Conservation (phyloP, 495 filamentous ascomycete species). For the Rhizodiscina lignyota region DNA sequence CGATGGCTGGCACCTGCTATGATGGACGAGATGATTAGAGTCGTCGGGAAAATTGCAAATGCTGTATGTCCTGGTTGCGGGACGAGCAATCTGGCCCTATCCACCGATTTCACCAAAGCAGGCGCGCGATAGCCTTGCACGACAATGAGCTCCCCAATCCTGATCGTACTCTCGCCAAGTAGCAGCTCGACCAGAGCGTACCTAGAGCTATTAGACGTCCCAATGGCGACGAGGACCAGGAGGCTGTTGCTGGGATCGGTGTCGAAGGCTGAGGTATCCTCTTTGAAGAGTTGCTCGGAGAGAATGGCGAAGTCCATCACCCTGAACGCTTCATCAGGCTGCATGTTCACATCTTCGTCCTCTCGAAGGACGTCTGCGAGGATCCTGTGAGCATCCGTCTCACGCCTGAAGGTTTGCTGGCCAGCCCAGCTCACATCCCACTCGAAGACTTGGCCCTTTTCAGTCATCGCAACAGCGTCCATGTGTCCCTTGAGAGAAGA, state of each 20-base stretch:
- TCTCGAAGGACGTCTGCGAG: background rate
- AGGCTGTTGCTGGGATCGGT: constrained; percentile 6
- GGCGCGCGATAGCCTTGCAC: constrained; percentile 44
- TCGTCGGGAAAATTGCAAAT: constrained; percentile 64
- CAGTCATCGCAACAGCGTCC: constrained; percentile 60
- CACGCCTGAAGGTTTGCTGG: constrained; percentile 35
- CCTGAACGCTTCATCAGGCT: constrained; percentile 18
- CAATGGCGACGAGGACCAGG: constrained; percentile 12
- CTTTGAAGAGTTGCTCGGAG: constrained; percentile 7
- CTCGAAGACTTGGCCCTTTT: constrained; percentile 53
- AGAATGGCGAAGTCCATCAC: constrained; percentile 29
- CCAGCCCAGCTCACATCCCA: constrained; percentile 84
- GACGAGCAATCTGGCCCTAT: constrained; percentile 49
- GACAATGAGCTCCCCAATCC: constrained; percentile 45
- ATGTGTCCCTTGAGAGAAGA: constrained; percentile 65
- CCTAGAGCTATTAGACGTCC: constrained; percentile 1
- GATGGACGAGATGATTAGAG: constrained; percentile 60
- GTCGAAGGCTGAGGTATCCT: constrained; percentile 10
- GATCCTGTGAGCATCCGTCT: constrained; percentile 22
- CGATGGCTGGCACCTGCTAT: constrained; percentile 37
- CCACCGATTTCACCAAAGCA: constrained; percentile 23
- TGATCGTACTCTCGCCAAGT: constrained; percentile 6
- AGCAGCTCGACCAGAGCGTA: constrained; percentile 26
- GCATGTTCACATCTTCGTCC: background rate
- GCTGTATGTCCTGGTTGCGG: constrained; percentile 62